Percentiles rank a stretch among this genome's conserved stretches.
Conservation (phyloP, 805 yeast species). For the Pichia heedii region DNA sequence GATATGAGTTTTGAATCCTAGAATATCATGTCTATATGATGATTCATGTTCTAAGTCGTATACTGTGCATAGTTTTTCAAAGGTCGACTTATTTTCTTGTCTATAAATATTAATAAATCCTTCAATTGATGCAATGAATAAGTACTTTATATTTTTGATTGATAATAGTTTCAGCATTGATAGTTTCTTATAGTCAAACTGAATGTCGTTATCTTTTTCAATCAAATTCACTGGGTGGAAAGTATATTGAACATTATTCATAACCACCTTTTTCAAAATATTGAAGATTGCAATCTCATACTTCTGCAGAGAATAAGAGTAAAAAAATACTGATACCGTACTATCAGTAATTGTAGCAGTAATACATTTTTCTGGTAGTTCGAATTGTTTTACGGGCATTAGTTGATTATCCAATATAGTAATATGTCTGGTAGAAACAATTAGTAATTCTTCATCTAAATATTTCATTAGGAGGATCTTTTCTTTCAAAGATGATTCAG, state of each 20-base stretch:
- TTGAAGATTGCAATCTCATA: neutral
- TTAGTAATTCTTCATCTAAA: neutral
- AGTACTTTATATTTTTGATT: neutral
- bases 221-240: neutral
- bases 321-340: neutral
- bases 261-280: neutral
- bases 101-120: neutral
- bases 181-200: neutral
- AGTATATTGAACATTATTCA: neutral
- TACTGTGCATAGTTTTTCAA: neutral
- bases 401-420: neutral
- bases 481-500: neutral
- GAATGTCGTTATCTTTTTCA: neutral
- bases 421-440: neutral
- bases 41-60: no score
- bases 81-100: neutral
- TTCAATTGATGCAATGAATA: neutral
- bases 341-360: neutral
- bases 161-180: neutral
- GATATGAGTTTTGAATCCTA: neutral
- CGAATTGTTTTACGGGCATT: neutral
- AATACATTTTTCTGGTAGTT: neutral
- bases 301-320: neutral
- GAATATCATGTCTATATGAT: neutral
- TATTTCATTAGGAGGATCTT: neutral